These are phyloP conservation scores for Lipomyces mesembrius DNA, from an alignment of 805 yeast species.

Conservation along the genomic window DNA sequence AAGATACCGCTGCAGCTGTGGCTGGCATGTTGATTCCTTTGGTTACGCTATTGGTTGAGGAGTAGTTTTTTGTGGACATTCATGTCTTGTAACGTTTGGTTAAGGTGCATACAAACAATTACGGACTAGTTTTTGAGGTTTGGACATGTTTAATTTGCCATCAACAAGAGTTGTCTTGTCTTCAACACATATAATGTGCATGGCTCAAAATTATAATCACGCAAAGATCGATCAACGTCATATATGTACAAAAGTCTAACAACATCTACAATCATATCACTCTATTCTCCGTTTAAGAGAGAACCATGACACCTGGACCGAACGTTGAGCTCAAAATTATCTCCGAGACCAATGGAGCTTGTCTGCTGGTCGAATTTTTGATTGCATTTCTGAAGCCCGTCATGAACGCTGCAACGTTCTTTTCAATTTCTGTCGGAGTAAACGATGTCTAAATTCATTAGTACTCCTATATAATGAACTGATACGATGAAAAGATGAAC, in stretches of 20 bases:
- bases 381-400: constrained; percentile 26
- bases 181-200: neutral
- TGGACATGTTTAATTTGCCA: neutral
- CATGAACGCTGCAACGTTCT: constrained; percentile 26
- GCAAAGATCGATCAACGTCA: neutral
- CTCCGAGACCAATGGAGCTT: constrained; percentile 28
- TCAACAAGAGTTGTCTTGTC: neutral
- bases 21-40: constrained; percentile 45
- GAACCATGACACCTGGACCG: constrained; percentile 31
- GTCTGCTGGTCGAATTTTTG: constrained; percentile 1
- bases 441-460: constrained; percentile 22
- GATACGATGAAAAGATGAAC: constrained; percentile 5
- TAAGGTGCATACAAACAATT: constrained; percentile 1
- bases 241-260: neutral
- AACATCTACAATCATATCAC: neutral
- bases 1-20: constrained; percentile 40
- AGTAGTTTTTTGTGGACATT: constrained; percentile 10
- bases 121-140: neutral
- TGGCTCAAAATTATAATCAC: neutral
- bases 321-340: constrained; percentile 26
- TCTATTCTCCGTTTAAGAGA: constrained; percentile 16
- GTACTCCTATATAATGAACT: neutral
- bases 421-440: constrained; percentile 15
- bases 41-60: constrained; percentile 44
- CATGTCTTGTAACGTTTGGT: neutral